Evolutionary conservation across 2,329 filamentous ascomycete species (phyloP), one percentile per base, ranked within the genome.

Genomic region (Lasiodiplodia sp.): DNA sequence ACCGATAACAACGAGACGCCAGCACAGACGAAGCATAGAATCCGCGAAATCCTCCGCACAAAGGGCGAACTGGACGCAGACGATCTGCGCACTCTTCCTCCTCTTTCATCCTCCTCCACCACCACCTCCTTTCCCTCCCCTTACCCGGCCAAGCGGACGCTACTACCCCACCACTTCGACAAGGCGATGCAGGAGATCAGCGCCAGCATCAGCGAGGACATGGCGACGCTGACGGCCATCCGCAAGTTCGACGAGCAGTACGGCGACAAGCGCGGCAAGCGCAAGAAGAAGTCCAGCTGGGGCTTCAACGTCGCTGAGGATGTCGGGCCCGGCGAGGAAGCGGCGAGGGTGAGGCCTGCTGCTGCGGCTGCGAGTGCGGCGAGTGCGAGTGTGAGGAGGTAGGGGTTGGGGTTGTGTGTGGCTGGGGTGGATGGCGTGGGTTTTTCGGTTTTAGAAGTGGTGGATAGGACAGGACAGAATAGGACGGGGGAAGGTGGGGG

Each of bases 211-310:
- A 94, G 89, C 74, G 95, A 97, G 79, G 94, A 99, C 75, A 98
- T 97, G 95, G 86, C 88, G 60, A 93, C 89, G 38, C 83, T 99
- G 71, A 88, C 89, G 72, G 92, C 92, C 14, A 97, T 99, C 74
- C 88, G 93, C 74, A 96, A 96, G 81, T 99, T 98, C 76, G 96
- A 99, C 77, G 93, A 97, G 81, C 92, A 95, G 78, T 99, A 94
- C 78, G 95, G 96, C 31, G 94, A 97, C 77, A 87, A 91, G 44
- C 91, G 88, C 75, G 88, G 86, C 1, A 87, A 87, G 73, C 86
- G 88, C 76, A 88, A 87, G 77, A 65, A 60, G 55, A 89, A 87
- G 79, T 88, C 79, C 31, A 81, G 82, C 0, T 86, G 84, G 78
- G 86, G 86, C 3, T 88, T 88, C 73, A 79, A 79, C 2, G 72